Evolutionary conservation across 108 stramenopile species (phyloP).

Genomic region (Pseudonitzschia pungens): DNA sequence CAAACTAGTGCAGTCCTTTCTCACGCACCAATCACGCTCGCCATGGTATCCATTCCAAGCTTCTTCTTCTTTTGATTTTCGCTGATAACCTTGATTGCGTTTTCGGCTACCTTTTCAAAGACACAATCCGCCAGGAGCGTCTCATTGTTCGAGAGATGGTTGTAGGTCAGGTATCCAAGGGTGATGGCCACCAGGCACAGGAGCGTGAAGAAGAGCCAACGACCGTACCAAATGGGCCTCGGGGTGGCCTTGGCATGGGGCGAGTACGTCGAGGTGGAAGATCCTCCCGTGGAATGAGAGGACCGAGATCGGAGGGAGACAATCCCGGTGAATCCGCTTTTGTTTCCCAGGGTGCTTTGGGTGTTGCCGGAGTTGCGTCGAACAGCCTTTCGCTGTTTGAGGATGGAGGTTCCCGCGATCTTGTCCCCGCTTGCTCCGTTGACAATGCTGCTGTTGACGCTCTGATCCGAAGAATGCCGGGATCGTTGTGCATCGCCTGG

Average conservation of each 20-base stretch:
- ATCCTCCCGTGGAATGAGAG: neutral
- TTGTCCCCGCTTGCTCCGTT: neutral
- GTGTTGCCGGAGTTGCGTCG: neutral
- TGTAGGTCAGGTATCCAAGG: constrained; percentile 3
- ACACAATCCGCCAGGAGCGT: neutral
- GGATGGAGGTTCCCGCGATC: neutral
- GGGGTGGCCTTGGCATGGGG: constrained; percentile 3
- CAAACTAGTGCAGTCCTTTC: neutral
- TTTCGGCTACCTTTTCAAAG: neutral
- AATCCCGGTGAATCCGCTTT: neutral
- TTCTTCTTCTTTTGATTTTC: neutral
- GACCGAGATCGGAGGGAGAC: neutral
- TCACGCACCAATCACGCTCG: neutral
- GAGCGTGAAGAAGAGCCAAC: constrained; percentile 7
- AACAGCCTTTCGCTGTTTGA: neutral
- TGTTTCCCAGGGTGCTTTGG: neutral
- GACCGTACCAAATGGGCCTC: constrained; percentile 2
- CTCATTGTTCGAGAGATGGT: neutral
- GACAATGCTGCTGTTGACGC: neutral
- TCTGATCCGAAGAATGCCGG: neutral
- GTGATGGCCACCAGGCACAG: neutral
- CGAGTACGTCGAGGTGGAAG: neutral
- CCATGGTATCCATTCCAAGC: constrained; percentile 4
- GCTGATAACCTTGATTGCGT: neutral
- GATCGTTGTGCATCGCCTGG: neutral